Evolutionary conservation across 1,139 yeast genomes (phyloP), one percentile per base, ranked within the genome.

Genomic region (Suhomyces kunorum): DNA sequence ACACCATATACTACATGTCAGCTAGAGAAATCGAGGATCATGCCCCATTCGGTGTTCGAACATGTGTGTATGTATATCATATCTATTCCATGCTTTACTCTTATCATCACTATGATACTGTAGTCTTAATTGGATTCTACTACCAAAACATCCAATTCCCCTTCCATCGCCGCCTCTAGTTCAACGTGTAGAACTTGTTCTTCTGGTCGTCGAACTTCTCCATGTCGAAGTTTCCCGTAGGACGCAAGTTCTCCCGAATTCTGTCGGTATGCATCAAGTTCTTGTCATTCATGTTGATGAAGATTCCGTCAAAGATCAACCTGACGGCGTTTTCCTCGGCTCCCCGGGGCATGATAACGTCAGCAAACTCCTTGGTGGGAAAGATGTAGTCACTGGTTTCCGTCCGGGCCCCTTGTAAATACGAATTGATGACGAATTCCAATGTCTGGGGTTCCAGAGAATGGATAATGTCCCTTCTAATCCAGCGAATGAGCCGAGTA

Each of bases 281-380:
- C 42, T 23, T 59, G 70, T 49, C 49, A 67, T 83, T 68, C 46
- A 66, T 51, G 28, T 55, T 56, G 8, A 71, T 66, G 40, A 64
- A 53, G 9, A 87, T 66, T 1, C 95, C 96, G 55, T 87, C 92
- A n/a, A 87, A 80, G 8, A 89, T 76, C 44, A 89, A 70, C 7
- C 73, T 67, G 8, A 83, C 73, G 2, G 94, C 90, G 34, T 75
- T 70, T 19, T 72, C 65, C 35, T 79, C 82, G 4, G 85, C 82
- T 1, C 88, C 89, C 37, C 83, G 69, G 3, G 96, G 96, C 55
- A 89, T 71, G 31, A 89, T 79, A 12, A 88, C 80, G 58, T 89
- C 96, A 2, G 96, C 95, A 46, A 68, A 74, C 44, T 81, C 82
- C 59, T 85, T 84, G 2, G 96, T 87, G 24, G 87, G 88, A 33